Conservation (phyloP, 495 filamentous ascomycete species). For the Aspergillus leporis region DNA sequence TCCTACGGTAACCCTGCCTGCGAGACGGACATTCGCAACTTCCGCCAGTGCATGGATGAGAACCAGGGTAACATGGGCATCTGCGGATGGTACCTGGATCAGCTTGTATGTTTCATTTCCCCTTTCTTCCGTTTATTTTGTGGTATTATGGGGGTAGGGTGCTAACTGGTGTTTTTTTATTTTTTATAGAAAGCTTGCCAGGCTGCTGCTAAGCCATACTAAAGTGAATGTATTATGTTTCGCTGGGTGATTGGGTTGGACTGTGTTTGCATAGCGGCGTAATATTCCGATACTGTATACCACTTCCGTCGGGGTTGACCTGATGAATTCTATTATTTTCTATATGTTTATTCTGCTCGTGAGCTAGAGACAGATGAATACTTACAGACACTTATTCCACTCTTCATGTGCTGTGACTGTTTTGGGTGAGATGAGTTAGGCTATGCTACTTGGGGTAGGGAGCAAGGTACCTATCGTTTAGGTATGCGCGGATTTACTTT, state of each 20-base stretch:
- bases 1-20: slow-evolving; percentile 60
- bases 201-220: slow-evolving; percentile 83
- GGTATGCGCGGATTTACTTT: neutral
- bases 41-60: slow-evolving; percentile 95
- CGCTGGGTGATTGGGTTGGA: neutral
- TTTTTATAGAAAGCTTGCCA: slow-evolving; percentile 82
- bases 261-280: slow-evolving; percentile 30
- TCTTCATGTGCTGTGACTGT: slow-evolving; percentile 12
- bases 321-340: neutral
- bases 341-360: neutral
- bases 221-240: slow-evolving; percentile 27
- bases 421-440: neutral
- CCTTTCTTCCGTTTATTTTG: slow-evolving; percentile 2
- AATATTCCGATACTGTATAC: slow-evolving; percentile 20
- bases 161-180: too few species aligned
- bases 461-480: neutral
- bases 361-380: slow-evolving; percentile 13
- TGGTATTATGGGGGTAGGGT: slow-evolving; percentile 5
- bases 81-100: slow-evolving; percentile 97
- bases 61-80: slow-evolving; percentile 91
- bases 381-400: slow-evolving; percentile 24
- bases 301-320: neutral
- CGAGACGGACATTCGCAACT: slow-evolving; percentile 74
- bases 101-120: slow-evolving; percentile 58
- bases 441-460: neutral